These are phyloP conservation scores for Colletotrichum sp. DNA, from an alignment of 2,329 filamentous ascomycete species.

Conservation along the genomic window DNA sequence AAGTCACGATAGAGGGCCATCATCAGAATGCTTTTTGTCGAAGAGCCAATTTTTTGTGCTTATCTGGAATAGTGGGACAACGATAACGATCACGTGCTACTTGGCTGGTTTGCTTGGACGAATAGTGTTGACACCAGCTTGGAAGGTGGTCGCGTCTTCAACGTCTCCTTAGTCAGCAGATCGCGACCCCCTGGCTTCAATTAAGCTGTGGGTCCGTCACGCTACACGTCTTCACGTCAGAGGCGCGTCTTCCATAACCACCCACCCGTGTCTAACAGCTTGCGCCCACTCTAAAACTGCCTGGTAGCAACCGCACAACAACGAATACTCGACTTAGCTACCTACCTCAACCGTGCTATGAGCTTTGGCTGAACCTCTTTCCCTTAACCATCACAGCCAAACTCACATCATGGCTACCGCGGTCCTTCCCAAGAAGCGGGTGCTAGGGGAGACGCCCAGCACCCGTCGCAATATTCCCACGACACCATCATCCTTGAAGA, in stretches of 20 bases:
- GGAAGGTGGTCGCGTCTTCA: neutral
- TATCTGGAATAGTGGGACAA: neutral
- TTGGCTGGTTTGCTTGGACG: no score
- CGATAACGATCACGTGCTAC: no score
- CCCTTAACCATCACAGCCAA: neutral
- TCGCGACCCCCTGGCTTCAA: neutral
- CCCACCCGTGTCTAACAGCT: constrained; percentile 4
- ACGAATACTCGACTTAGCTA: neutral
- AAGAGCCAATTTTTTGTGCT: neutral
- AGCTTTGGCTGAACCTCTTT: constrained; percentile 2
- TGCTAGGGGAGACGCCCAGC: constrained; percentile 71
- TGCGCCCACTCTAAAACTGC: constrained; percentile 1
- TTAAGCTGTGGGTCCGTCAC: constrained; percentile 38
- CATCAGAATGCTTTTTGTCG: neutral
- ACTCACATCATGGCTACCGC: constrained; percentile 49
- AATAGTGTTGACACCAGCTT: no score
- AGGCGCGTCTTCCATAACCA: constrained; percentile 33
- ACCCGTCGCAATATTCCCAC: constrained; percentile 66
- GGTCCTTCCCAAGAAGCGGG: constrained; percentile 73
- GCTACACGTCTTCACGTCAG: constrained; percentile 41
- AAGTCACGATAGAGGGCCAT: neutral
- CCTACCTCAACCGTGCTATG: neutral
- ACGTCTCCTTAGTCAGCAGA: neutral
- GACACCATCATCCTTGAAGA: constrained; percentile 71
- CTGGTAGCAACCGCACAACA: constrained; percentile 8